Evolutionary conservation across 257 asterid species (phyloP).

Genomic region (Orobanche coerulescens): DNA sequence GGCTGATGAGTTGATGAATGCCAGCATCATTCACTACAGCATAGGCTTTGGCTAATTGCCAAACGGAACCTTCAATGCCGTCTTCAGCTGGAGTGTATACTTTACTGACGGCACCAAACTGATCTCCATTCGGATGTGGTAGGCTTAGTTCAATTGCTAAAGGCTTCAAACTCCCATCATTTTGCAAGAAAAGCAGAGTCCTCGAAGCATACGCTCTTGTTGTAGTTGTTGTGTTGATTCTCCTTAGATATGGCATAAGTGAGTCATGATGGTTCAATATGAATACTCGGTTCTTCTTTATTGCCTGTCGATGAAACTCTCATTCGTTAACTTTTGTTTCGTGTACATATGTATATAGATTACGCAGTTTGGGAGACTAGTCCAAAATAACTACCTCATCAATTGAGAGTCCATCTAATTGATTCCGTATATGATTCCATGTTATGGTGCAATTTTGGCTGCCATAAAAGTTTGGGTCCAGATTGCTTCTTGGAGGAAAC

Average conservation of each 20-base stretch:
- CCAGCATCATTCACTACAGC: slow-evolving; percentile 41
- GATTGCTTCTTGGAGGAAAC: slow-evolving; percentile 39
- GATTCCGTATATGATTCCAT: slow-evolving; percentile 21
- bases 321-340: no score
- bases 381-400: slow-evolving; percentile 24
- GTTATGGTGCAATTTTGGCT: slow-evolving; percentile 33
- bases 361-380: not conserved
- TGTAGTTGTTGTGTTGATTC: slow-evolving; percentile 32
- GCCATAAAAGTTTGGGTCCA: slow-evolving; percentile 31
- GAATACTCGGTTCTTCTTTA: slow-evolving; percentile 26
- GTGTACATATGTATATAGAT: no score
- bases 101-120: slow-evolving; percentile 28
- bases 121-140: slow-evolving; percentile 35
- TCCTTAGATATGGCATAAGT: slow-evolving; percentile 35
- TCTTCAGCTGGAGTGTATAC: slow-evolving; percentile 37
- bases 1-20: slow-evolving; percentile 38
- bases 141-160: slow-evolving; percentile 42
- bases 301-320: slow-evolving; percentile 20
- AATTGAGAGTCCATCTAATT: slow-evolving; percentile 30
- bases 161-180: slow-evolving; percentile 31
- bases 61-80: slow-evolving; percentile 27
- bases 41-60: slow-evolving; percentile 45
- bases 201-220: slow-evolving; percentile 36
- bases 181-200: slow-evolving; percentile 35
- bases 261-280: slow-evolving; percentile 42